These are phyloP conservation scores for Eucommia ulmoides DNA, from an alignment of 257 asterid species.

Conservation along the genomic window DNA sequence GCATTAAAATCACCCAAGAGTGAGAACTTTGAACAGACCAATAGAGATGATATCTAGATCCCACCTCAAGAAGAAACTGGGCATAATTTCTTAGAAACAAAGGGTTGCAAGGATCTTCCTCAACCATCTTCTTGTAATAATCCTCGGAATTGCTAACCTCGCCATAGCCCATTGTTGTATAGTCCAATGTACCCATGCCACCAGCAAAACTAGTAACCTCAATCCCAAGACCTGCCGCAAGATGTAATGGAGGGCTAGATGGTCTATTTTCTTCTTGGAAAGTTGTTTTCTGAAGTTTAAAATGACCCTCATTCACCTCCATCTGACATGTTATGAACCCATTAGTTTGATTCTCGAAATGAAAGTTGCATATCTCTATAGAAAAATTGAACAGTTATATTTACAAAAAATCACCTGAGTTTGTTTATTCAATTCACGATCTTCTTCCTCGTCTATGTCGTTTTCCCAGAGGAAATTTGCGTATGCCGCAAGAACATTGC, in stretches of 20 bases:
- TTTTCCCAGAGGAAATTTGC: conserved; percentile 74
- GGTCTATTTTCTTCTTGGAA: conserved; percentile 34
- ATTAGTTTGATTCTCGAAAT: conserved; percentile 2
- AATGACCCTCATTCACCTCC: conserved; percentile 14
- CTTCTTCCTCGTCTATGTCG: conserved; percentile 43
- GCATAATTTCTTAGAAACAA: conserved; percentile 44
- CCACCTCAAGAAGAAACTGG: conserved; percentile 54
- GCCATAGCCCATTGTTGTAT: conserved; percentile 10
- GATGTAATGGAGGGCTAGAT: conserved; percentile 59
- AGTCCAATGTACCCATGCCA: conserved; percentile 3
- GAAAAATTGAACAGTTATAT: not conserved
- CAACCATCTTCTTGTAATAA: conserved; percentile 42
- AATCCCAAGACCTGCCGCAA: conserved; percentile 66
- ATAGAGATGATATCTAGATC: not conserved
- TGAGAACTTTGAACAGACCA: too few relatives aligned
- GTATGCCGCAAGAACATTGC: conserved; percentile 70
- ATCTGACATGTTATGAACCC: conserved; percentile 25
- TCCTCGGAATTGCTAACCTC: conserved; percentile 29
- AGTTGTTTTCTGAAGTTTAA: conserved; percentile 10
- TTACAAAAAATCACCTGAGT: conserved; percentile 25
- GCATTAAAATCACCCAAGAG: too few relatives aligned
- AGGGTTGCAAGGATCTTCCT: conserved; percentile 51
- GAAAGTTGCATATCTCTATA: conserved; percentile 1
- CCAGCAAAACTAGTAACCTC: conserved; percentile 17
- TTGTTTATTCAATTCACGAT: conserved; percentile 12